Base-by-base conservation (phyloP, 345 rosid species). In the Heritiera fomes region DNA sequence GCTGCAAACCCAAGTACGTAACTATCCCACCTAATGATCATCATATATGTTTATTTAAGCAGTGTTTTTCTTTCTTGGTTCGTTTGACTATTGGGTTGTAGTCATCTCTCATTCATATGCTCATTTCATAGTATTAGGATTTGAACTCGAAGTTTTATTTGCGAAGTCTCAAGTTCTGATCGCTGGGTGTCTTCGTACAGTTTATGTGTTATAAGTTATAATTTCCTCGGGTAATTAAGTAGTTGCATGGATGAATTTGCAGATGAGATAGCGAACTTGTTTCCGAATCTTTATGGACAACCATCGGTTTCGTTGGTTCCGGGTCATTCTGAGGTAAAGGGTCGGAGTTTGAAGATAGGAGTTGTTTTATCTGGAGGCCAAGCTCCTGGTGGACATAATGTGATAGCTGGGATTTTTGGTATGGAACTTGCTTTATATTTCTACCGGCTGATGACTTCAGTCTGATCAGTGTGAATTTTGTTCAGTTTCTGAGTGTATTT, bases 371-470 rank as follows among this genome's bases (percentile, higher is more conserved):
- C 99, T 0, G 99, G 99, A 47, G 99, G 99, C 46, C 99, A 96
- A 81, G 98, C 98, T 23, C 98, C 99, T 3, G 99, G 99, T 63
- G 99, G 99, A 15, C 99, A 96, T 91, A 96, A 96, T 87, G 99
- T 94, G 53, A 96, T 96, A 11, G 90, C 90, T 60, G 98, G 99
- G 77, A 78, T 96, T 77, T 96, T 83, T 40, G 99, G 99, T 96
- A 80, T 82, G 89, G 62, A 8, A 0, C 64, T 66, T 59, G 15
- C 10, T 65, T 0, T 61, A 30, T 71, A 11, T 3, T 70, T 28
- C 32, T 47, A 70, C 59, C 20, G 46, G 14, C 10, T 13, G 40
- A 70, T 28, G 41, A 23, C 28, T 28, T 70, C 43, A 14, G 11
- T 30, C 75, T 52, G 61, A 71, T 71, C 61, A 34, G 0, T 52